Evolutionary conservation across 2,329 filamentous ascomycete species (phyloP).

Genomic region (Aspergillus aculeatinus): DNA sequence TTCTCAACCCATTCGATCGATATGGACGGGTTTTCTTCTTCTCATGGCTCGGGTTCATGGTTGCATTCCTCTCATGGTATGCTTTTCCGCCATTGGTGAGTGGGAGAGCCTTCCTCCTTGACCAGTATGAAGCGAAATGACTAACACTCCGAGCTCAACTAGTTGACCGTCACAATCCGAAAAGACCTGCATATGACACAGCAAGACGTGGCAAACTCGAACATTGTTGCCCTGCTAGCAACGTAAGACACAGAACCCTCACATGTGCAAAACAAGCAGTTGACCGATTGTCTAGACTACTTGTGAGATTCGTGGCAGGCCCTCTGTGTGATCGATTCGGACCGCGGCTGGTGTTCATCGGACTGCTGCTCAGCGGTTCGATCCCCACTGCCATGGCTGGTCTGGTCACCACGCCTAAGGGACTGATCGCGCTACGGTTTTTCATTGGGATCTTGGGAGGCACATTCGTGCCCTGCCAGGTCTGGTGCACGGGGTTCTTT

Average conservation of each 20-base stretch:
- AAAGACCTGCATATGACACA: conserved; percentile 71
- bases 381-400: conserved; percentile 82
- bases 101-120: conserved; percentile 14
- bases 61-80: conserved; percentile 88
- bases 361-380: conserved; percentile 72
- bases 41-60: conserved; percentile 81
- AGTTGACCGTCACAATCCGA: conserved; percentile 74
- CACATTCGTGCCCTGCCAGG: conserved; percentile 65
- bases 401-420: conserved; percentile 65
- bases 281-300: conserved; percentile 48
- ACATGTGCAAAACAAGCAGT: neutral
- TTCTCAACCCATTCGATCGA: conserved; percentile 73
- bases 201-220: conserved; percentile 78
- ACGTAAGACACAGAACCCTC: conserved; percentile 49
- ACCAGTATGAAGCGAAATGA: neutral
- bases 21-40: conserved; percentile 91
- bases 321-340: conserved; percentile 85
- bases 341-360: conserved; percentile 75
- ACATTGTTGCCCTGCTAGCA: conserved; percentile 76
- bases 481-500: conserved; percentile 90
- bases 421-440: conserved; percentile 45
- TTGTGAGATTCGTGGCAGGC: conserved; percentile 75
- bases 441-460: conserved; percentile 47
- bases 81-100: conserved; percentile 81
- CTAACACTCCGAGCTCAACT: conserved; percentile 19